Conservation (phyloP, 352 stramenopile species). For the Phytophthora megakarya region DNA sequence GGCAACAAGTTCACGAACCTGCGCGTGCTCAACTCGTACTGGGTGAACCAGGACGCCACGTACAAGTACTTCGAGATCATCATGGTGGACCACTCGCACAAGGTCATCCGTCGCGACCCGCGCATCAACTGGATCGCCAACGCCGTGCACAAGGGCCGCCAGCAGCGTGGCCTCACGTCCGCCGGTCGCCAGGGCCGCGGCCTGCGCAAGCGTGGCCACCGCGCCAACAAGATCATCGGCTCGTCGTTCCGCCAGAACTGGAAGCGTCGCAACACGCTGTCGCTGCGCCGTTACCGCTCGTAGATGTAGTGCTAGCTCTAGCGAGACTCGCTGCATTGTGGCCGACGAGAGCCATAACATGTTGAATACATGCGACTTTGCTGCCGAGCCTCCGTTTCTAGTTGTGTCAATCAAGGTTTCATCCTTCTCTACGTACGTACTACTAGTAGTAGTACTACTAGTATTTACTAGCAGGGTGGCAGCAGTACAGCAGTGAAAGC, state of each 20-base stretch:
- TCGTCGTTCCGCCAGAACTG: constrained; percentile 97
- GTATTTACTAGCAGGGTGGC: no score
- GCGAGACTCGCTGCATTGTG: constrained; percentile 37
- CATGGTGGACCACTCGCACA: constrained; percentile 98
- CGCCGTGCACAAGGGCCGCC: constrained; percentile 98
- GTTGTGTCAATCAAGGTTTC: constrained; percentile 8
- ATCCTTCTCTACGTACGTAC: no score
- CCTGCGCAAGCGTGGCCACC: constrained; percentile 98
- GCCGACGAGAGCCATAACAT: constrained; percentile 31
- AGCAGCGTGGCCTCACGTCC: constrained; percentile 98
- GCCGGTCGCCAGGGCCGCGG: constrained; percentile 97
- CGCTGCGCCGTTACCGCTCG: constrained; percentile 98
- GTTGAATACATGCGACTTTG: constrained; percentile 52
- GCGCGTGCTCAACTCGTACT: constrained; percentile 99
- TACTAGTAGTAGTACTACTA: no score
- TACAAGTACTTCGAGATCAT: constrained; percentile 99
- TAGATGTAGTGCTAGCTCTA: constrained; percentile 44
- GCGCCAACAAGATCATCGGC: constrained; percentile 99
- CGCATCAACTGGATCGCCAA: constrained; percentile 99
- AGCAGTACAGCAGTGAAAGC: no score
- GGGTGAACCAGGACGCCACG: constrained; percentile 99
- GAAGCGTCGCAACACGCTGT: constrained; percentile 98
- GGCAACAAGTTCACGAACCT: constrained; percentile 98
- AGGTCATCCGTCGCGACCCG: constrained; percentile 98
- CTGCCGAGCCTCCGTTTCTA: constrained; percentile 33